Percentiles rank a stretch among this genome's conserved stretches.
These are phyloP conservation scores for Trifolium pratense DNA, from an alignment of 306 rosid species.

Conservation along the genomic window DNA sequence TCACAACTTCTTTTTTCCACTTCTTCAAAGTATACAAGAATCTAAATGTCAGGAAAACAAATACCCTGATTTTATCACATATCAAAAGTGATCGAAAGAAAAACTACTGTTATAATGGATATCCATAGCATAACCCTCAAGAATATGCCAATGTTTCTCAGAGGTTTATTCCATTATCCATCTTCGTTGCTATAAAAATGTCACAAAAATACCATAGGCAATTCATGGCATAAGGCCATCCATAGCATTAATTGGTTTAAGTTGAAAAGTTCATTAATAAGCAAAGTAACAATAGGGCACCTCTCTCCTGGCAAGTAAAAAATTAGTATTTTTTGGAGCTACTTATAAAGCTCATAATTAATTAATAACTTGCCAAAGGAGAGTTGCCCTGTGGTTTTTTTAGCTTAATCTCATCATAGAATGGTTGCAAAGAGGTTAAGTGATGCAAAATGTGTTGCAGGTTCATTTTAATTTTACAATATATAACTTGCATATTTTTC, in stretches of 20 bases:
- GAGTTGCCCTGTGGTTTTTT: not conserved
- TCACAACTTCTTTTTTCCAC: constrained; percentile 38
- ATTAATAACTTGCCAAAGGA: not conserved
- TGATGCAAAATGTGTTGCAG: too few relatives aligned
- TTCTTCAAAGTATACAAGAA: constrained; percentile 12
- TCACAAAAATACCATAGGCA: constrained; percentile 22
- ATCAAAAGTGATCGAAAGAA: constrained; percentile 16
- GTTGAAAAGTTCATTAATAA: constrained; percentile 13
- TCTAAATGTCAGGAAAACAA: constrained; percentile 20
- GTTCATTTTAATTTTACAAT: too few relatives aligned
- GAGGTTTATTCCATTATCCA: constrained; percentile 35
- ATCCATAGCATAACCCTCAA: constrained; percentile 40
- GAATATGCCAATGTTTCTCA: constrained; percentile 42
- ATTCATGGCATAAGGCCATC: not conserved
- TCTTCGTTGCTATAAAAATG: constrained; percentile 37
- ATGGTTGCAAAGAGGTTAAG: too few relatives aligned
- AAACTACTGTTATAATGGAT: constrained; percentile 23
- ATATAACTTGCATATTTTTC: too few relatives aligned
- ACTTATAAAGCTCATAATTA: not conserved
- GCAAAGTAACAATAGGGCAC: constrained; percentile 34
- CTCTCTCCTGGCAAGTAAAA: not conserved
- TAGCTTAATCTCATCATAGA: not conserved
- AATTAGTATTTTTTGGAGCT: too few relatives aligned
- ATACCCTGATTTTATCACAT: not conserved
- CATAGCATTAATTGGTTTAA: not conserved